Base-by-base conservation (phyloP, 192 early-diverging fungal species). In the Entomortierella chlamydospora region DNA sequence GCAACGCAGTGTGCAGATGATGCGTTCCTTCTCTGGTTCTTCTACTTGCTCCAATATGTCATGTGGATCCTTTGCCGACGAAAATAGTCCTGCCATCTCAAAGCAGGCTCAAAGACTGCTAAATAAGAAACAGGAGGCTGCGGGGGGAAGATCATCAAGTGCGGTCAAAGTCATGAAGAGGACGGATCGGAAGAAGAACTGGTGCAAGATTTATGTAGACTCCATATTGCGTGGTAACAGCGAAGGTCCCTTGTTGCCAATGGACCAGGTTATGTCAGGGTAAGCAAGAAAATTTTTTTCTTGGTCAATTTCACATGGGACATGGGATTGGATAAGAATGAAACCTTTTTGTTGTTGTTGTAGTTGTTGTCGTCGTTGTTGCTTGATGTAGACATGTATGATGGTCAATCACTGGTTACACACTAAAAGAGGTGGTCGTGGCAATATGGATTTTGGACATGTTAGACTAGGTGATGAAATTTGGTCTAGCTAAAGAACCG, bases 171-270 rank as follows among this genome's bases (percentile, higher is more conserved):
- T 33, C 13, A 79, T 79, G 76, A 64, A 64, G 42, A 55, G 76
- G 11, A 33, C 57, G 5, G 76, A 79, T 26, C 43, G 76, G 20
- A 79, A 79, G 47, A 70, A 70, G 63, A 79, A 79, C 28, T 79
- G 76, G 76, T 79, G 76, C 58, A 69, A 79, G 51, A 57, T 70
- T 12, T 79, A 79, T 70, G 76, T 79, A 20, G 76, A 79, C 56
- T 34, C 76, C 23, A 70, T 79, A 28, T 43, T 79, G 25, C 76
- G 76, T 52, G 76, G 76, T 23, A 65, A 66, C 30, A 57, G 76
- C 11, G 68, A 79, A 15, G 64, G 63, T 51, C 68, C 63, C 9
- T 29, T 79, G 0, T 50, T 61, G 41, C 7, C 76, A 0, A 39
- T 79, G 76, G 65, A 42, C 34, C 47, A 64, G 41, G 57, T 66